Evolutionary conservation across 768 basidiomycete genomes (phyloP), one percentile per base, ranked within the genome.

Genomic region (Boletales sp.): DNA sequence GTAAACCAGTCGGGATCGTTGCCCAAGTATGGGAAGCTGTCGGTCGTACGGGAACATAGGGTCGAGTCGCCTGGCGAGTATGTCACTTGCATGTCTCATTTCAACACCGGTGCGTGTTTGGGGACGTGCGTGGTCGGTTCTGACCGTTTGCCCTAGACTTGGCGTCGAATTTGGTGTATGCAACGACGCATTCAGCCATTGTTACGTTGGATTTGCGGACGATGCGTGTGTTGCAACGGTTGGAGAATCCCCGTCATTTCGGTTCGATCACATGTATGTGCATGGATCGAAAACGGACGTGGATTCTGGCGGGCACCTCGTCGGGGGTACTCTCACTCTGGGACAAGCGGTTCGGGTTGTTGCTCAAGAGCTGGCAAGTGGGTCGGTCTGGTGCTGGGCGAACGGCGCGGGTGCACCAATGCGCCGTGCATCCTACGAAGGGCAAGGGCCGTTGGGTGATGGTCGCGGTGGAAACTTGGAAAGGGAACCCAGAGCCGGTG

Each of bases 261-360:
- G 95, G 96, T 0, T 83, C 92, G 0, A 90, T 97, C 52, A 89
- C 92, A 0, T 80, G 83, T 36, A 66, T 95, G 50, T 95, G 91
- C 57, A 67, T 93, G 41, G 94, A 95, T 64, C 81, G 83, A 32
- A 90, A 87, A 61, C 82, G 79, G 21, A 80, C 88, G 6, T 98
- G 95, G 95, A 75, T 95, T 21, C 74, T 96, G 12, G 84, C 89
- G 15, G 95, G 91, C 3, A 96, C 95, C 1, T 82, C 87, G 3
- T 81, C 80, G 2, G 96, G 95, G 6, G 81, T 87, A 13, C 71
- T 98, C 12, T 84, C 89, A 0, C 75, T 99, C 3, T 99, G 94
- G 94, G 96, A 99, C 70, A 82, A 92, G 38, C 86, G 95, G 10
- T 99, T 98, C 57, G 94, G 94, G 1, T 73, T 97, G 17, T 72